A percentile compares a stretch with the other conserved stretches of the same genome.
Evolutionary conservation across 2,329 filamentous ascomycete genomes (phyloP).

Genomic region (Hawksworthiomyces lignivorus): DNA sequence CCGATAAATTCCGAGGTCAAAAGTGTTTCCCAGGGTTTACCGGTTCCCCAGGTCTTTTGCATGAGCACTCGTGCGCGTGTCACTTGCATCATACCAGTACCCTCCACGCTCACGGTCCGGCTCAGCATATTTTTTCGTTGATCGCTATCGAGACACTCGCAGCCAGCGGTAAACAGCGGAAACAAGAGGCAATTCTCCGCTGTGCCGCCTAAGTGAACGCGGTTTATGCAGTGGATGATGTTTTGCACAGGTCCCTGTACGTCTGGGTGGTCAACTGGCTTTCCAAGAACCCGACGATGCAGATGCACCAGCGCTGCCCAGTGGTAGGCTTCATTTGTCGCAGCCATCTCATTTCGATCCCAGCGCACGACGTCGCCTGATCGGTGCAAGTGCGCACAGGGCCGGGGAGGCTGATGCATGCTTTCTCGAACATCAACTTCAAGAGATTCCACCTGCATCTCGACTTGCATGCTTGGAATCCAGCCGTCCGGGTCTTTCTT

Average conservation of each 20-base stretch:
- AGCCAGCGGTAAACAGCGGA: constrained; percentile 77
- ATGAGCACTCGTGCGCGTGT: constrained; percentile 56
- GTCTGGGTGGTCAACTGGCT: constrained; percentile 44
- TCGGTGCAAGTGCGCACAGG: constrained; percentile 39
- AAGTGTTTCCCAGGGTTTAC: constrained; percentile 60
- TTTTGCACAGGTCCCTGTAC: constrained; percentile 57
- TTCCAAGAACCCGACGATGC: constrained; percentile 63
- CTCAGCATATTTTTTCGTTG: constrained; percentile 56
- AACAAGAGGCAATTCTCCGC: constrained; percentile 72
- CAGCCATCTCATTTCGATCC: constrained; percentile 57
- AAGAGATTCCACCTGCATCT: constrained; percentile 50
- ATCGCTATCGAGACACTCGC: constrained; percentile 52
- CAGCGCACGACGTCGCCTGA: constrained; percentile 44
- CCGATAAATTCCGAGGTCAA: constrained; percentile 62
- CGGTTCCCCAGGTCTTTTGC: constrained; percentile 62
- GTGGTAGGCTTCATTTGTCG: constrained; percentile 72
- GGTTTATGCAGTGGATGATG: constrained; percentile 55
- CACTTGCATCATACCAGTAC: constrained; percentile 70
- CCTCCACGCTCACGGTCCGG: constrained; percentile 60
- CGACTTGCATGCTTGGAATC: constrained; percentile 48
- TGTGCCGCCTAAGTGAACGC: constrained; percentile 57
- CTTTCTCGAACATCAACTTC: constrained; percentile 54
- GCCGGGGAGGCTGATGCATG: constrained; percentile 32
- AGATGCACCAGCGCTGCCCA: constrained; percentile 72
- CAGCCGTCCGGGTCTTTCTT: constrained; percentile 29